Evolutionary conservation across 2,329 filamentous ascomycete genomes (phyloP), one percentile per base, ranked within the genome.

Genomic region (Septoria petroselini): DNA sequence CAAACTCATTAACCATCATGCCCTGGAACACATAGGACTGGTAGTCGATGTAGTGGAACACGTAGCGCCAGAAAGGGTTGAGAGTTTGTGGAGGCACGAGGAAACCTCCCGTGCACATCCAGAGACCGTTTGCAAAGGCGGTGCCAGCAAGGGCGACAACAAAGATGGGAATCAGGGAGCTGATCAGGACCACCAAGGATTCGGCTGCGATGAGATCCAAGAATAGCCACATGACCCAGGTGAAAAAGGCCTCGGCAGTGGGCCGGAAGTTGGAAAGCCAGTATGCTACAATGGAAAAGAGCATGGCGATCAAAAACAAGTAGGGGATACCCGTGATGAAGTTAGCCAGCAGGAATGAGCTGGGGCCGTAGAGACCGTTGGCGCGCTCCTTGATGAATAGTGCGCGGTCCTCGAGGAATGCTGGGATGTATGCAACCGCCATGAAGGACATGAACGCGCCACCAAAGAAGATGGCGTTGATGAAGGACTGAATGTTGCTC

Each of bases 1-100:
- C 64, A 65, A 94, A 91, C 69, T 94, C 86, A 62, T 91, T 93
- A 44, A 91, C 82, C 86, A 93, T 91, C 87, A 94, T 91, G 7
- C 86, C 88, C 64, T 91, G 81, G 65, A 93, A 94, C 2, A 93
- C 88, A 58, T 90, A 93, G 30, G 76, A 73, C 70, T 91, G 86
- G 61, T 93, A 93, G 65, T 93, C 86, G 62, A 90, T 90, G 66
- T 89, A 93, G 64, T 90, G 85, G 59, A 91, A 91, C 2, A 85
- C 86, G 58, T 93, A 91, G 66, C 82, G 80, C 82, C 86, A 94
- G 58, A 94, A 94, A 1, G 79, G 80, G 65, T 94, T 94, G 25
- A 93, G 74, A 1, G 83, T 78, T 1, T 73, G 78, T 2, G 82
- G 81, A 2, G 81, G 77, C 1, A 93, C 86, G 66, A 93, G 77